These are phyloP conservation scores for Dimocarpus longan DNA, from an alignment of 345 rosid genomes.

Conservation along the genomic window DNA sequence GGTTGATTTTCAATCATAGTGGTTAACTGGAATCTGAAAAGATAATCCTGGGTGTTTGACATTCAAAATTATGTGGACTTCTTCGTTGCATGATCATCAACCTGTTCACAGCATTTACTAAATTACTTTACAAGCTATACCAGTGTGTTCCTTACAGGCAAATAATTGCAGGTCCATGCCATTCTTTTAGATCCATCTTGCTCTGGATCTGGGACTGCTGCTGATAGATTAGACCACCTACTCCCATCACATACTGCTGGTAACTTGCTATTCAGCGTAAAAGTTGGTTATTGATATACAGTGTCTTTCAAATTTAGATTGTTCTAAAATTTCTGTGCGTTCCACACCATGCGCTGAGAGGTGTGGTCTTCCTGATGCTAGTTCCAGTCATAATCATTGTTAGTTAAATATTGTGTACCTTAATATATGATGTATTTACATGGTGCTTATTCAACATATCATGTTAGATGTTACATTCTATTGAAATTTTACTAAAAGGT, in stretches of 20 bases:
- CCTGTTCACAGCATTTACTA: neutral
- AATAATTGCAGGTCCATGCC: constrained; percentile 58
- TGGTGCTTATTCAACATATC: neutral
- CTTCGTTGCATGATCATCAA: neutral
- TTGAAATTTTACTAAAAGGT: neutral
- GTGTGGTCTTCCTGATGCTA: neutral
- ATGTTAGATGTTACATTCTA: neutral
- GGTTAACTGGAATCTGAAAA: neutral
- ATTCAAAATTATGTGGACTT: constrained; percentile 5
- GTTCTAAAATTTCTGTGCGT: neutral
- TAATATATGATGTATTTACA: neutral
- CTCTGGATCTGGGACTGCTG: constrained; percentile 87
- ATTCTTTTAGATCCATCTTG: constrained; percentile 97
- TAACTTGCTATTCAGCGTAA: constrained; percentile 16
- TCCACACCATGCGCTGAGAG: neutral
- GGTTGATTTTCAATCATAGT: neutral
- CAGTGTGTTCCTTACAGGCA: constrained; percentile 1
- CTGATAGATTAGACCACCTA: constrained; percentile 86
- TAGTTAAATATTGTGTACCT: neutral
- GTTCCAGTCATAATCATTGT: neutral
- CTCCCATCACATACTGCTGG: constrained; percentile 73
- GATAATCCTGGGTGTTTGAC: neutral
- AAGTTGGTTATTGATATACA: neutral
- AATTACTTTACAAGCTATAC: neutral
- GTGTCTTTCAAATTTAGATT: too few species aligned